Conservation (phyloP, 139 green algal species). For the Picochlorum sp. region DNA sequence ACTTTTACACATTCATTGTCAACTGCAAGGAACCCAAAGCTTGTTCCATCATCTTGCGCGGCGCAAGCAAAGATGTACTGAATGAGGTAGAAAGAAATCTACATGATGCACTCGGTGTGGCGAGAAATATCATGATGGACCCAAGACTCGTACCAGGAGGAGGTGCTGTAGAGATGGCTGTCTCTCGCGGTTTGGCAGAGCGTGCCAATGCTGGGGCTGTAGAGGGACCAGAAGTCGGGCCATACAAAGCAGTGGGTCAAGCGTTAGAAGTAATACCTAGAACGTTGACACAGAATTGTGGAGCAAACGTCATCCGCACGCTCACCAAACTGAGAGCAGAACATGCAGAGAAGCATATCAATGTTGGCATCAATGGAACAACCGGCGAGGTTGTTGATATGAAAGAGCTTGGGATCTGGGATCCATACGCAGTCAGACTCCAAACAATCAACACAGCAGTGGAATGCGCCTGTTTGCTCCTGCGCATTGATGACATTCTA, state of each 20-base stretch:
- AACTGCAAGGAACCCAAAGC: slow-evolving; percentile 96
- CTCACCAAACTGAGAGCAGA: slow-evolving; percentile 94
- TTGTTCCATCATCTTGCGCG: slow-evolving; percentile 85
- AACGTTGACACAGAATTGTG: slow-evolving; percentile 96
- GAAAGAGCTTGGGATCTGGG: slow-evolving; percentile 93
- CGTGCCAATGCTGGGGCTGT: slow-evolving; percentile 36
- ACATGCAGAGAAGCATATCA: slow-evolving; percentile 50
- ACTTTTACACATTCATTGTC: slow-evolving; percentile 98
- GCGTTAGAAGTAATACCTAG: slow-evolving; percentile 96
- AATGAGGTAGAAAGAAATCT: slow-evolving; percentile 94
- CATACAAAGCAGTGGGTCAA: slow-evolving; percentile 64
- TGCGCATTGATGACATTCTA: slow-evolving; percentile 99
- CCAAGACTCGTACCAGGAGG: slow-evolving; percentile 89
- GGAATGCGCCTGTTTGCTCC: slow-evolving; percentile 85
- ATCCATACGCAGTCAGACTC: slow-evolving; percentile 86
- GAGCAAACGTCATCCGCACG: slow-evolving; percentile 96
- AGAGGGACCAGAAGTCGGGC: slow-evolving; percentile 42
- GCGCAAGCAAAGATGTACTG: slow-evolving; percentile 84
- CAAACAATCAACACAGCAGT: slow-evolving; percentile 97
- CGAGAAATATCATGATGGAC: slow-evolving; percentile 84
- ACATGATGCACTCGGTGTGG: slow-evolving; percentile 96
- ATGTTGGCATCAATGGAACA: slow-evolving; percentile 78
- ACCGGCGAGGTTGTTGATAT: slow-evolving; percentile 85
- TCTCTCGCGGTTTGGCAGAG: slow-evolving; percentile 57
- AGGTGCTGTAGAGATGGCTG: slow-evolving; percentile 95